Conservation (phyloP, 768 basidiomycete genomes). For the Rhizopogon salebrosus region DNA sequence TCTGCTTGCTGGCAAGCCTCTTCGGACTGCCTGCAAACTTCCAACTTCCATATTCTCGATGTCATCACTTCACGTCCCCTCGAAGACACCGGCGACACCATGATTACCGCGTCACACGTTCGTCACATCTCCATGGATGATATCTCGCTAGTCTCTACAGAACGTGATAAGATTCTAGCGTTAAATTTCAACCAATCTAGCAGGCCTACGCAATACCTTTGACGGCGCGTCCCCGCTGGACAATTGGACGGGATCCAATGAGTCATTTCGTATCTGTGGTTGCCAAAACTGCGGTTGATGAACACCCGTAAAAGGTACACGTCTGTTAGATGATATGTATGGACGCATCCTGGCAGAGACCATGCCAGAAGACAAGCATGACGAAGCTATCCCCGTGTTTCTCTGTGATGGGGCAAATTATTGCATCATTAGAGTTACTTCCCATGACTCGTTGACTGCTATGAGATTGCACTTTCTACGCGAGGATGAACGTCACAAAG, state of each 20-base stretch:
- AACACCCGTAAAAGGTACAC: not conserved
- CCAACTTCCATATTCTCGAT: no score
- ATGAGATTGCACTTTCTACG: conserved; percentile 1
- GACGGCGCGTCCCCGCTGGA: not conserved
- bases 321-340: conserved; percentile 2
- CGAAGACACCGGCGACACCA: conserved; percentile 15
- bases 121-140: not conserved
- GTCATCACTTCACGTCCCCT: conserved; percentile 29
- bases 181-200: not conserved
- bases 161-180: not conserved
- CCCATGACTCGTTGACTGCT: not conserved
- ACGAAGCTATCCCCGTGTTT: not conserved
- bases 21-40: not conserved
- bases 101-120: not conserved
- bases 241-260: not conserved
- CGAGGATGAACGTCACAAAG: not conserved
- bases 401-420: conserved; percentile 5
- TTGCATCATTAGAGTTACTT: conserved; percentile 1
- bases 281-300: not conserved
- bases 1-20: conserved; percentile 11
- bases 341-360: not conserved
- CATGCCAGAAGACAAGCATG: not conserved
- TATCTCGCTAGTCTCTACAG: not conserved
- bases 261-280: not conserved
- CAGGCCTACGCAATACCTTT: not conserved